Percentiles rank a stretch among this genome's conserved stretches.
Evolutionary conservation across 2,329 filamentous ascomycete species (phyloP).

Genomic region (Colletotrichum agaves): DNA sequence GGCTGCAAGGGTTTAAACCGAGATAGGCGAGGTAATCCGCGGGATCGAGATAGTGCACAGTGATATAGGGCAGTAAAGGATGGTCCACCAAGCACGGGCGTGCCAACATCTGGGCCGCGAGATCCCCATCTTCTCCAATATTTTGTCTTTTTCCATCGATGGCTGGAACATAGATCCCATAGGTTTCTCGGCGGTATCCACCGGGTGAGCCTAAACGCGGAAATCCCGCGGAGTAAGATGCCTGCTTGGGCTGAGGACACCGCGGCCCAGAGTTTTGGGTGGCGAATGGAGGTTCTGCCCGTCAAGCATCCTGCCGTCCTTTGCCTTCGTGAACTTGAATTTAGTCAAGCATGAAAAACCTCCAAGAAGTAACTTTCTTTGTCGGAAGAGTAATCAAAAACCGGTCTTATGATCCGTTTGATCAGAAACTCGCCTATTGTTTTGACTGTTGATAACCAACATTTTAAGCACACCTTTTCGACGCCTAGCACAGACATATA

Average conservation of each 20-base stretch:
- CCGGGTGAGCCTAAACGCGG: background rate
- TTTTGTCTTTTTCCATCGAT: conserved; percentile 8
- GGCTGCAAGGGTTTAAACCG: background rate
- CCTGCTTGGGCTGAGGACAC: background rate
- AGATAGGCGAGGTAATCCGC: conserved; percentile 28
- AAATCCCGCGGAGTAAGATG: conserved; percentile 18
- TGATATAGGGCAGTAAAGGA: no score
- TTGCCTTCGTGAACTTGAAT: no score
- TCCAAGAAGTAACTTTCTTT: no score
- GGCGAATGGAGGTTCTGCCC: background rate
- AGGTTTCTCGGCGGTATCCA: background rate
- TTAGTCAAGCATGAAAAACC: no score
- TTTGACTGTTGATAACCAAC: no score
- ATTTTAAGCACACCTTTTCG: no score
- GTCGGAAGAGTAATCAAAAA: no score
- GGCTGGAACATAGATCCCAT: conserved; percentile 19
- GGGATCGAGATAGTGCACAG: conserved; percentile 25
- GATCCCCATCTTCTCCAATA: conserved; percentile 3
- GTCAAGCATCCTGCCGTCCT: no score
- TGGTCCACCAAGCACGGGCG: background rate
- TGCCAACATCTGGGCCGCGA: background rate
- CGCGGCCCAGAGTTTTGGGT: background rate
- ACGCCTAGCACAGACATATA: no score
- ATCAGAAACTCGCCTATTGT: no score
- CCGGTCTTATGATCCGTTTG: no score